A percentile compares a stretch with the other conserved stretches of the same genome.
Conservation (phyloP, 768 basidiomycete species). For the Coprinopsis sp. region DNA sequence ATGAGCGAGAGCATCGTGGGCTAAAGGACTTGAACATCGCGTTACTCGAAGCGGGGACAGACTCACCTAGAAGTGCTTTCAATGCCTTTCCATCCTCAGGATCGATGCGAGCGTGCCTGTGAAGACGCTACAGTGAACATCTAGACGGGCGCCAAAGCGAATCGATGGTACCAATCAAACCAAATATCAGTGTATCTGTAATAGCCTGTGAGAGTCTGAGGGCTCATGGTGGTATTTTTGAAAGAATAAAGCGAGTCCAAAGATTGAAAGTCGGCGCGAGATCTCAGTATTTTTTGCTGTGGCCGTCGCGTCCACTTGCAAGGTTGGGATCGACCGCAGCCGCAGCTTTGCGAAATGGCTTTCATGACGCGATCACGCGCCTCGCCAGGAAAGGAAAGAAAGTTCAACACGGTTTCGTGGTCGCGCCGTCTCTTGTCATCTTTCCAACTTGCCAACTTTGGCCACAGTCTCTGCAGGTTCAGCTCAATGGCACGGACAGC, state of each 20-base stretch:
- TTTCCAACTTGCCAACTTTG: constrained; percentile 2
- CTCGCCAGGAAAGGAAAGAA: constrained; percentile 5
- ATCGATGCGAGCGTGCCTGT: constrained; percentile 54
- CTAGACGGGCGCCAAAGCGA: not conserved
- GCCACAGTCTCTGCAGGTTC: constrained; percentile 7
- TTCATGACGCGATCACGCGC: not conserved
- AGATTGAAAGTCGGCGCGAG: constrained; percentile 11
- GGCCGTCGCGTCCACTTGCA: constrained; percentile 8
- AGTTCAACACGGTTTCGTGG: constrained; percentile 6
- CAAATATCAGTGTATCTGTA: constrained; percentile 84
- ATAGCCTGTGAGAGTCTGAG: constrained; percentile 53
- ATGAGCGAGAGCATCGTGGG: constrained; percentile 66
- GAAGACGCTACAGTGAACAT: constrained; percentile 6
- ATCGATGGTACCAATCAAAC: constrained; percentile 61
- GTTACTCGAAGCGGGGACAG: constrained; percentile 7
- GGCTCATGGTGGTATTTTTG: not conserved
- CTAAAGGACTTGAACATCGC: constrained; percentile 20
- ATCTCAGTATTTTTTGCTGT: too few relatives aligned
- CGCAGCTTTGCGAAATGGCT: not conserved
- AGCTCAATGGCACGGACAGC: constrained; percentile 64
- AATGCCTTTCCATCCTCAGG: constrained; percentile 55
- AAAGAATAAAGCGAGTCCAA: not conserved
- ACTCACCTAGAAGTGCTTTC: constrained; percentile 66
- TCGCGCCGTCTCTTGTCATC: constrained; percentile 1
- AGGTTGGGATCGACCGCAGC: not conserved